These are phyloP conservation scores for Linum lewisii DNA, from an alignment of 345 rosid genomes.

Conservation along the genomic window DNA sequence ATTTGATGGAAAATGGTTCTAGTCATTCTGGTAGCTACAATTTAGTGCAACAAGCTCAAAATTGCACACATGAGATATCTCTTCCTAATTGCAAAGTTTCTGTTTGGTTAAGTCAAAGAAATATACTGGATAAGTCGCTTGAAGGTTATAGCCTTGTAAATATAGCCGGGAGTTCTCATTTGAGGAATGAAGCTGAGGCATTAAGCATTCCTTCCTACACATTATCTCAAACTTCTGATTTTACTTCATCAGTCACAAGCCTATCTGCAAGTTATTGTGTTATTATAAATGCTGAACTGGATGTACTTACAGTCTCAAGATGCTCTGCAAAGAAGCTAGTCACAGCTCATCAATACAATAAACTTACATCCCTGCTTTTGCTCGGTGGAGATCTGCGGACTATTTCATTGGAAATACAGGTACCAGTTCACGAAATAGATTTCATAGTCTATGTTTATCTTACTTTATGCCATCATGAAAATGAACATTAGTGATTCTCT, in stretches of 20 bases:
- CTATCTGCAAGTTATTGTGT: conserved; percentile 34
- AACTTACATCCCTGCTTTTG: conserved; percentile 49
- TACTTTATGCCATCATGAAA: conserved; percentile 8
- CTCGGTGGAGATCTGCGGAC: conserved; percentile 45
- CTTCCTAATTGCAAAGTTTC: conserved; percentile 47
- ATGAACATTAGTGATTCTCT: neutral
- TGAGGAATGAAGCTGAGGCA: conserved; percentile 24
- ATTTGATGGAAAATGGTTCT: conserved; percentile 31
- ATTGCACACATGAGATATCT: conserved; percentile 48
- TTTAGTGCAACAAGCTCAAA: conserved; percentile 33
- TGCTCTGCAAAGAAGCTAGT: conserved; percentile 42
- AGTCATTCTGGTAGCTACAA: conserved; percentile 31
- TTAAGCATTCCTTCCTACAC: conserved; percentile 27
- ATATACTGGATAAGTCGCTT: conserved; percentile 21
- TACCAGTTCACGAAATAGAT: conserved; percentile 19
- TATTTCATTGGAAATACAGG: conserved; percentile 54
- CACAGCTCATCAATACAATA: conserved; percentile 38
- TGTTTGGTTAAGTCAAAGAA: conserved; percentile 34
- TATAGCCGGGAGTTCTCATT: conserved; percentile 19
- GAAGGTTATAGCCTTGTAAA: conserved; percentile 18
- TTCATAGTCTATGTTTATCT: conserved; percentile 8
- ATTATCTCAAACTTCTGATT: conserved; percentile 30
- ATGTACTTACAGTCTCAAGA: conserved; percentile 42
- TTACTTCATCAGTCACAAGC: conserved; percentile 26
- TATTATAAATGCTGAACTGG: conserved; percentile 34